A percentile compares a stretch with the other conserved stretches of the same genome.
Evolutionary conservation across 306 rosid species (phyloP).

Genomic region (Glycine tomentella): DNA sequence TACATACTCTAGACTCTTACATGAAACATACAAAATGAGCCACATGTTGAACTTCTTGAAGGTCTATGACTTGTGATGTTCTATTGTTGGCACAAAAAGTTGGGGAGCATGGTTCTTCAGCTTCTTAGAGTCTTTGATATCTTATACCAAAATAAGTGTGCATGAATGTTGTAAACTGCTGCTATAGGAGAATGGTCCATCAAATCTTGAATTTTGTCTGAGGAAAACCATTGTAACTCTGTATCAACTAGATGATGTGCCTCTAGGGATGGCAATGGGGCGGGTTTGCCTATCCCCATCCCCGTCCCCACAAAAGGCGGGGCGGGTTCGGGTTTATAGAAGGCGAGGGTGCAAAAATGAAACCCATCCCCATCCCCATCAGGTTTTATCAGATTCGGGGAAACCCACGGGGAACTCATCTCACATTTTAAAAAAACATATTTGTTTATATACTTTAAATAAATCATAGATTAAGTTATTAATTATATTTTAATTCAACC

Average conservation of each 20-base stretch:
- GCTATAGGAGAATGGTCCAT: slow-evolving; percentile 13
- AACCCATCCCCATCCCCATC: too few species aligned
- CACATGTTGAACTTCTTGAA: slow-evolving; percentile 8
- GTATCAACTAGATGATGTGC: slow-evolving; percentile 8
- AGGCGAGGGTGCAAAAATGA: too few species aligned
- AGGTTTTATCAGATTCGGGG: too few species aligned
- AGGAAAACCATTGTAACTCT: slow-evolving; percentile 32
- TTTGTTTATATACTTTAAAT: too few species aligned
- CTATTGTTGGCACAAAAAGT: slow-evolving; percentile 18
- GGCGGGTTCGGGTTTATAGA: too few species aligned
- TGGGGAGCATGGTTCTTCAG: slow-evolving; percentile 34
- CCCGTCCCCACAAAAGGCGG: too few species aligned
- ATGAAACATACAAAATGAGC: slow-evolving; percentile 21
- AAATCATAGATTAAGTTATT: too few species aligned
- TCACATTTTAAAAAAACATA: too few species aligned
- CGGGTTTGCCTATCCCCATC: too few species aligned
- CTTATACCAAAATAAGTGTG: neutral
- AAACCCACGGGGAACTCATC: too few species aligned
- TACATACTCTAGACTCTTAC: neutral
- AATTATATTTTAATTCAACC: too few species aligned
- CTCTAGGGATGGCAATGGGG: neutral
- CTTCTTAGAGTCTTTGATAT: slow-evolving; percentile 21
- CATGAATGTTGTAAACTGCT: slow-evolving; percentile 22
- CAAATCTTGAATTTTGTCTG: slow-evolving; percentile 34
- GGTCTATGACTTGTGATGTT: slow-evolving; percentile 28